Evolutionary conservation across 331 rosid genomes (phyloP), one percentile per base, ranked within the genome.

Genomic region (Rhamnella rubrinervis): DNA sequence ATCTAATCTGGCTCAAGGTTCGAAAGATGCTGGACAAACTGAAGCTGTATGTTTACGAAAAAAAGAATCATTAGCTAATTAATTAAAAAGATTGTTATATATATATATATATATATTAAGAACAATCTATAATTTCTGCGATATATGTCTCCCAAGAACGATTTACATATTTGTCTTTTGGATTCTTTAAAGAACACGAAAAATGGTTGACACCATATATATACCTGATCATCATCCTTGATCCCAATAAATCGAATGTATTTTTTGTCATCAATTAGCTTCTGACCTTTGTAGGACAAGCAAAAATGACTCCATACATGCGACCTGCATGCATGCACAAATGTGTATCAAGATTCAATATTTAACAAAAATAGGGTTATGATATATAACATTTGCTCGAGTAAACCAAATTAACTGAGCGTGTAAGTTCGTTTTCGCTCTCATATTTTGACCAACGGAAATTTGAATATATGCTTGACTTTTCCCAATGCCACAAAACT

Each of bases 281-380:
- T 82, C 70, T 60, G 63, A 17, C 78, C 77, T 47, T 82, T 40
- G 47, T 74, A 85, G 74, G 83, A 53, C 37, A 80, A 77, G 77
- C 81, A 79, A 82, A 82, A 85, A 67, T 82, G 79, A 66, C 87
- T 74, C 87, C 90, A 82, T 37, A 85, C 83, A 77, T 78, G 89
- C 60, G 83, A 72, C 86, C 89, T 85, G 53, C 75, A 66, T 6
- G 62, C 52, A 78, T 31, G 35, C 35, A 4, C 0, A 4, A 31
- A 31, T 31, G 4, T 31, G 4, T 31, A 31, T 31, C 35, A 55
- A 55, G 40, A 17, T 25, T 13, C 15, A 21, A 52, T 26, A 26
- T 26, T 26, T 26, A 26, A 26, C 31, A 2, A 26, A 26, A 26
- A 3, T 26, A 26, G 31, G 4, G 31, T 26, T 26, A 26, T 26